Percentiles rank a stretch among this genome's conserved stretches.
Evolutionary conservation across 2,329 filamentous ascomycete genomes (phyloP).

Genomic region (Pseudofabraea citricarpa): DNA sequence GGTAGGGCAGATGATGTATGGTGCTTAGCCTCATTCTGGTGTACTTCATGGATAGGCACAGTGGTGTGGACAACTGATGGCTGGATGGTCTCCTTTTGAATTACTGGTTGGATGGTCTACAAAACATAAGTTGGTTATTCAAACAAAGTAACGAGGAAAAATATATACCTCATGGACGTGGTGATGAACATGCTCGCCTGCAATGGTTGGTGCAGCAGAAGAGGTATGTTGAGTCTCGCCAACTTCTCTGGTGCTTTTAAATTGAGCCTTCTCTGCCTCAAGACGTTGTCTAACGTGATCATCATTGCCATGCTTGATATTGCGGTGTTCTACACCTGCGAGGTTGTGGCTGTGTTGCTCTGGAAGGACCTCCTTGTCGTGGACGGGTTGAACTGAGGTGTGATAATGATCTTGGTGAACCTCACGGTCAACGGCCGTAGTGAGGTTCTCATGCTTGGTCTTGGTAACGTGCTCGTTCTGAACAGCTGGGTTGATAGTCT

Average conservation of each 20-base stretch:
- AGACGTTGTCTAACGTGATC: conserved; percentile 41
- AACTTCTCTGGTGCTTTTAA: conserved; percentile 43
- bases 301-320: conserved; percentile 56
- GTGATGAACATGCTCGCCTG: conserved; percentile 61
- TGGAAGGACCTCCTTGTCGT: conserved; percentile 47
- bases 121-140: neutral
- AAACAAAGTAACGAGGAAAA: neutral
- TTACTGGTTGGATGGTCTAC: conserved; percentile 57
- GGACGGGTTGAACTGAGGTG: conserved; percentile 62
- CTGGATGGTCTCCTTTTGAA: conserved; percentile 65
- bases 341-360: conserved; percentile 60
- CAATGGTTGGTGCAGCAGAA: conserved; percentile 41
- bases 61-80: conserved; percentile 68
- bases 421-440: conserved; percentile 61
- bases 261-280: conserved; percentile 47
- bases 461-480: conserved; percentile 55
- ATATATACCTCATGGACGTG: conserved; percentile 26
- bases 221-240: conserved; percentile 44
- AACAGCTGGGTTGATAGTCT: conserved; percentile 52
- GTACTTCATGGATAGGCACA: conserved; percentile 66
- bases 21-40: conserved; percentile 62
- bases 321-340: conserved; percentile 52
- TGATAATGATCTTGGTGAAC: conserved; percentile 71
- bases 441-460: conserved; percentile 56
- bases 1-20: conserved; percentile 62